Evolutionary conservation across 2,329 filamentous ascomycete genomes (phyloP).

Genomic region (Penicillium polonicum): DNA sequence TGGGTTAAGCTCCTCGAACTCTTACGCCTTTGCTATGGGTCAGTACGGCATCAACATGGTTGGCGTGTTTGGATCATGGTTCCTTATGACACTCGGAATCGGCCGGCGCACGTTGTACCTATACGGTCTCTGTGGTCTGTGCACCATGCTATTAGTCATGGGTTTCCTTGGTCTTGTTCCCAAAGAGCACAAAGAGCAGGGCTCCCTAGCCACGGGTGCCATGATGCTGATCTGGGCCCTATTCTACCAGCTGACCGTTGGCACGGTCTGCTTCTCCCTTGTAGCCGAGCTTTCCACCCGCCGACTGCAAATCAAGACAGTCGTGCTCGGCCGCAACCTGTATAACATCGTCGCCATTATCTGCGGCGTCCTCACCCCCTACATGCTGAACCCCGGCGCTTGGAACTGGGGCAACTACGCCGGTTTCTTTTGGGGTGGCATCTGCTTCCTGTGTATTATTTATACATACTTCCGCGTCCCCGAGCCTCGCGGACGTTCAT

Average conservation of each 20-base stretch:
- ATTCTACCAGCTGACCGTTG: slow-evolving; percentile 82
- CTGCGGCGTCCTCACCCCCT: slow-evolving; percentile 77
- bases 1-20: slow-evolving; percentile 49
- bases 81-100: slow-evolving; percentile 70
- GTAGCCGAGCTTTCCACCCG: slow-evolving; percentile 81
- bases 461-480: slow-evolving; percentile 81
- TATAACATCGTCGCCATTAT: slow-evolving; percentile 82
- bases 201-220: slow-evolving; percentile 73
- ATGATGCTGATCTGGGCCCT: slow-evolving; percentile 84
- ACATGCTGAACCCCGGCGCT: slow-evolving; percentile 84
- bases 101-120: slow-evolving; percentile 76
- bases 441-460: slow-evolving; percentile 76
- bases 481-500: slow-evolving; percentile 75
- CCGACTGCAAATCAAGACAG: slow-evolving; percentile 84
- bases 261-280: slow-evolving; percentile 85
- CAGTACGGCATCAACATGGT: slow-evolving; percentile 70
- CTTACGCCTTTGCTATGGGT: slow-evolving; percentile 59
- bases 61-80: slow-evolving; percentile 79
- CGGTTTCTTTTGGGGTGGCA: slow-evolving; percentile 84
- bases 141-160: slow-evolving; percentile 74
- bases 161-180: slow-evolving; percentile 79
- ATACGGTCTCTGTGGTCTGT: slow-evolving; percentile 71
- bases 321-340: slow-evolving; percentile 77
- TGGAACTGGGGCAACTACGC: slow-evolving; percentile 89
- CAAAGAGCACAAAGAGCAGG: slow-evolving; percentile 55